phyloP scores from a whole-genome alignment of 2,329 filamentous ascomycete genomes.

The Epichloe baconii region DNA sequence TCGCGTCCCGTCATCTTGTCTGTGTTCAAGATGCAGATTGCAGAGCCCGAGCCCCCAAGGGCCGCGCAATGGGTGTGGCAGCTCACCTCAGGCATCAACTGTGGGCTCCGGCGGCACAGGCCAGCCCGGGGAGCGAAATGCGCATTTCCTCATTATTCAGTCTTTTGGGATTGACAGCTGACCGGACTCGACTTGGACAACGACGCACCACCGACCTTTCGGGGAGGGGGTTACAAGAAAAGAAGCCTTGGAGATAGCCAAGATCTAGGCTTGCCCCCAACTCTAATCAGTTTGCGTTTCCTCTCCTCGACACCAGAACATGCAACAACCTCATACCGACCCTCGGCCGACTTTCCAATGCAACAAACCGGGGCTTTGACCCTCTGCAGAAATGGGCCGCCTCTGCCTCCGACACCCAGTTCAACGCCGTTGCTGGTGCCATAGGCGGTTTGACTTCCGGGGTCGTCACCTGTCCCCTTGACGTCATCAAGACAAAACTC shows the following conservation, averaged over 20 bases:
- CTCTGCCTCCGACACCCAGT: constrained; percentile 44
- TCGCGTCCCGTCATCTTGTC: too few relatives aligned
- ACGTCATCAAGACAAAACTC: constrained; percentile 97
- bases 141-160: constrained; percentile 1
- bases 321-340: constrained; percentile 23
- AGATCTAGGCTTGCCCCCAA: not conserved
- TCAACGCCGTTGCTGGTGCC: constrained; percentile 80
- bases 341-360: constrained; percentile 21
- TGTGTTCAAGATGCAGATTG: too few relatives aligned
- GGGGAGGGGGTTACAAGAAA: constrained; percentile 1
- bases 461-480: constrained; percentile 88
- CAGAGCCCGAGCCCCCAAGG: too few relatives aligned
- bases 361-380: constrained; percentile 22
- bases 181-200: not conserved
- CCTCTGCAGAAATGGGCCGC: constrained; percentile 42
- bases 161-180: constrained; percentile 1
- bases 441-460: constrained; percentile 86
- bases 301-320: constrained; percentile 20
- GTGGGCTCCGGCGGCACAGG: too few relatives aligned
- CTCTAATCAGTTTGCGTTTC: too few relatives aligned
- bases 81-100: too few relatives aligned
- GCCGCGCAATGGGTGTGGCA: too few relatives aligned
- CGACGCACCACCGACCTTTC: not conserved
- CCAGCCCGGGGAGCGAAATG: too few relatives aligned
- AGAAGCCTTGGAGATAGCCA: not conserved